Evolutionary conservation across 1,284 basidiomycete genomes (phyloP), one percentile per base, ranked within the genome.

Genomic region (Rhizoctonia solani): DNA sequence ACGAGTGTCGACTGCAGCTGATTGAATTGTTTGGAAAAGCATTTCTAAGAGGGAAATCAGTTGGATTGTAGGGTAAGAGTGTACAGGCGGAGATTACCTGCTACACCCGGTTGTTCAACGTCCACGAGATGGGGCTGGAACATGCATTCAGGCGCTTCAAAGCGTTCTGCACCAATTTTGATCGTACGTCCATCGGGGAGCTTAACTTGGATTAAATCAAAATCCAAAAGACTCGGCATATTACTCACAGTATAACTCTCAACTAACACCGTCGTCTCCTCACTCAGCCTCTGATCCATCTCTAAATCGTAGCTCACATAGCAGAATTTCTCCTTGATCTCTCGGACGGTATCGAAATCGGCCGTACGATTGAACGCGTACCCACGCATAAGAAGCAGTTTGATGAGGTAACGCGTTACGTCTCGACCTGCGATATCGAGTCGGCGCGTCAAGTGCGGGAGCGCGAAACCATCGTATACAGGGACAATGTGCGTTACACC

Each of bases 81-180:
- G 21, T 42, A 8, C 41, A 21, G 25, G 23, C 50, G 37, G 41
- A 46, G 77, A 81, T 66, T 69, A 90, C 91, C 92, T 78, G 95
- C 96, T 66, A 98, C 89, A 65, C 97, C 97, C 1, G 94, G 92
- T 76, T 98, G 95, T 77, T 99, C 97, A 68, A 99, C 83, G 72
- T 99, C 97, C 61, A 99, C 94, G 6, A 99, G 84, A 78, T 98
- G 93, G 25, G 97, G 97, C 79, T 99, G 95, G 89, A 99, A 99
- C 93, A 99, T 95, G 81, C 97, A 99, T 79, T 99, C 97, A 11
- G 97, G 97, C n/a, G 96, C 97, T 79, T 98, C 94, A 77, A 98
- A 99, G n/a, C 97, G 89, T 77, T 99, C 97, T 1, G 93, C 94
- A 27, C 96, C 97, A 66, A 99, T 93, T 82, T 97, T 98, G 84